A percentile compares a stretch with the other conserved stretches of the same genome.
Conservation (phyloP, 73 alveolate species). For the Tetrahymena malaccensis region DNA sequence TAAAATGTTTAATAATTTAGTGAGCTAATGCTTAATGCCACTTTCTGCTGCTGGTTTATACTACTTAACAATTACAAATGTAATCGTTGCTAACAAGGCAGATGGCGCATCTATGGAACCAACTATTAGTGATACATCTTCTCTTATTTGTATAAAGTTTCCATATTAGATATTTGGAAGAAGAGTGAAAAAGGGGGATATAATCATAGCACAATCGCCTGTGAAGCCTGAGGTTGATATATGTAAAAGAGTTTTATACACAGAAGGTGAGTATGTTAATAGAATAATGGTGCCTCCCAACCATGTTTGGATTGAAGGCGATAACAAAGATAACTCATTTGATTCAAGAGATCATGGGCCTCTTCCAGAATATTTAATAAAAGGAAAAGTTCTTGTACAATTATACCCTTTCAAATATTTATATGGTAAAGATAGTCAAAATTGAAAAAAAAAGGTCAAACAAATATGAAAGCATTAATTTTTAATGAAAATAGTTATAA, state of each 20-base stretch:
- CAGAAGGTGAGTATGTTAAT: not conserved
- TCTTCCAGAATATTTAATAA: not conserved
- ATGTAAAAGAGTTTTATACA: not conserved
- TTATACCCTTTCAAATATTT: not conserved
- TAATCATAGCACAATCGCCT: constrained; percentile 29
- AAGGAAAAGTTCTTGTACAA: not conserved
- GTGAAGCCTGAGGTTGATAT: constrained; percentile 6
- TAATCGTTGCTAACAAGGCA: constrained; percentile 2
- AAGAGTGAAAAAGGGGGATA: constrained; percentile 15
- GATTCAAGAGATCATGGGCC: constrained; percentile 20
- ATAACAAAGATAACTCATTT: constrained; percentile 5
- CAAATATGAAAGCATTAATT: no score
- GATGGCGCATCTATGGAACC: constrained; percentile 39
- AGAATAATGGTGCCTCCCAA: not conserved
- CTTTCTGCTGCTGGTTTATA: constrained; percentile 23
- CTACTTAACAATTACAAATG: not conserved
- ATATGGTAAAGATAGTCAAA: not conserved
- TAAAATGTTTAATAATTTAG: not conserved
- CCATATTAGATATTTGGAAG: not conserved
- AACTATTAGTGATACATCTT: constrained; percentile 1
- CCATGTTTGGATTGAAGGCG: constrained; percentile 19
- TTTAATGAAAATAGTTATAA: not conserved
- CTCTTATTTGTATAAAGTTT: not conserved
- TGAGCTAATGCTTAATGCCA: not conserved
- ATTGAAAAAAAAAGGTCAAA: not conserved